A percentile compares a stretch with the other conserved stretches of the same genome.
These are phyloP conservation scores for Lenzites betulinus DNA, from an alignment of 768 basidiomycete species.

Conservation along the genomic window DNA sequence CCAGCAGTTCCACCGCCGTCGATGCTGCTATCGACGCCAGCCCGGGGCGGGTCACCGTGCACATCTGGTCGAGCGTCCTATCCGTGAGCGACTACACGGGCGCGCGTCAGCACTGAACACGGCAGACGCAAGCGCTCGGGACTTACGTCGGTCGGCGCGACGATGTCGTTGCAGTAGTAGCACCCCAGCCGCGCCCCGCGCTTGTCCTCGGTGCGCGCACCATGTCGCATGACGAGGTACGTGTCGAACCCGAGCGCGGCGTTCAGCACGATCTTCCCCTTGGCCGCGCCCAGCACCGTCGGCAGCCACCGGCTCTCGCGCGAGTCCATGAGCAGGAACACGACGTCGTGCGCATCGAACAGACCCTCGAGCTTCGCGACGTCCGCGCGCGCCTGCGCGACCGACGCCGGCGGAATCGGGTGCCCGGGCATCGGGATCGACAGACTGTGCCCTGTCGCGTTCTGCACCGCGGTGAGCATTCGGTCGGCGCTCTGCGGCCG, in stretches of 20 bases:
- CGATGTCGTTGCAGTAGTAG: constrained; percentile 98
- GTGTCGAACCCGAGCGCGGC: constrained; percentile 95
- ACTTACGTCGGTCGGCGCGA: constrained; percentile 80
- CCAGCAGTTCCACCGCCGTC: constrained; percentile 89
- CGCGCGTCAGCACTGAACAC: not conserved
- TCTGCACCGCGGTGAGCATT: constrained; percentile 44
- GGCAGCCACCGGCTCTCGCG: constrained; percentile 96
- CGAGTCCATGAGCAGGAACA: constrained; percentile 98
- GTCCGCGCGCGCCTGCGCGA: constrained; percentile 63
- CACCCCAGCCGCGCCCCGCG: constrained; percentile 68
- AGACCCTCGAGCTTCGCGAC: constrained; percentile 74
- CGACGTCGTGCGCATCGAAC: constrained; percentile 82
- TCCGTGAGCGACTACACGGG: constrained; percentile 68
- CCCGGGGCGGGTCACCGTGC: constrained; percentile 95
- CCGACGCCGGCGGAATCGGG: constrained; percentile 65
- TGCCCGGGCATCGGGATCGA: constrained; percentile 98
- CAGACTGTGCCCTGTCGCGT: constrained; percentile 75
- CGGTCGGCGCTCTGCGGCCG: too few species aligned
- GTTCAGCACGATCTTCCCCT: constrained; percentile 93
- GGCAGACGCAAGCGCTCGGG: not conserved
- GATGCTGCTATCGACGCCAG: constrained; percentile 91
- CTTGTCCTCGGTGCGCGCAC: constrained; percentile 50
- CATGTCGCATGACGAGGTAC: constrained; percentile 96
- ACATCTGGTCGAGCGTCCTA: constrained; percentile 97
- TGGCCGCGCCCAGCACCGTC: constrained; percentile 80